Conservation (phyloP, 192 early-diverging fungal genomes). For the Obelidium mucronatum region DNA sequence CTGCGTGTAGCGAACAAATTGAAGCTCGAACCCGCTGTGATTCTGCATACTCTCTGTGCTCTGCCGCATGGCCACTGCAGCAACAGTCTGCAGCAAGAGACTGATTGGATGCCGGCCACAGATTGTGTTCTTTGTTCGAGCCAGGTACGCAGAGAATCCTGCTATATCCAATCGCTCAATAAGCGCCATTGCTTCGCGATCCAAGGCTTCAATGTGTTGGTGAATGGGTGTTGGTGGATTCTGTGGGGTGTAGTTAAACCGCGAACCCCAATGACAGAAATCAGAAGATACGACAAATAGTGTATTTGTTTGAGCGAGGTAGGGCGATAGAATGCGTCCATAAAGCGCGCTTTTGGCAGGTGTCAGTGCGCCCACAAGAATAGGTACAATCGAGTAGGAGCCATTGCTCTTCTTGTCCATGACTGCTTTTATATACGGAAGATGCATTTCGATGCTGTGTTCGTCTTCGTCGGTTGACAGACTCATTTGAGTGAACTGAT, state of each 20-base stretch:
- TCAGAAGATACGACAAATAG: constrained; percentile 96
- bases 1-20: constrained; percentile 90
- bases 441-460: constrained; percentile 97
- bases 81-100: constrained; percentile 68
- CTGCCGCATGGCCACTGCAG: background rate
- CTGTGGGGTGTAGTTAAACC: constrained; percentile 78
- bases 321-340: constrained; percentile 77
- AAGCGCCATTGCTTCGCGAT: constrained; percentile 79
- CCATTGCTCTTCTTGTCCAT: constrained; percentile 54
- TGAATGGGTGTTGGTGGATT: constrained; percentile 65
- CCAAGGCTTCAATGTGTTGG: constrained; percentile 80
- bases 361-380: constrained; percentile 83
- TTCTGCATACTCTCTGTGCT: constrained; percentile 27
- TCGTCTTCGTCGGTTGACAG: constrained; percentile 84
- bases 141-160: constrained; percentile 75
- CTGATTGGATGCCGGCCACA: constrained; percentile 93
- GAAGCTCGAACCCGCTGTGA: constrained; percentile 37
- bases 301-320: constrained; percentile 71
- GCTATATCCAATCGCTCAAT: constrained; percentile 71
- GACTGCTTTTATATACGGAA: constrained; percentile 87
- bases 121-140: constrained; percentile 87
- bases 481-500: constrained; percentile 74
- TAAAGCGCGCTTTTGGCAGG: constrained; percentile 67
- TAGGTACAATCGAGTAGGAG: constrained; percentile 80
- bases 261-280: constrained; percentile 96